Evolutionary conservation across 1,284 basidiomycete species (phyloP), one percentile per base, ranked within the genome.

Genomic region (Ceratorhiza oryzae-sativae): DNA sequence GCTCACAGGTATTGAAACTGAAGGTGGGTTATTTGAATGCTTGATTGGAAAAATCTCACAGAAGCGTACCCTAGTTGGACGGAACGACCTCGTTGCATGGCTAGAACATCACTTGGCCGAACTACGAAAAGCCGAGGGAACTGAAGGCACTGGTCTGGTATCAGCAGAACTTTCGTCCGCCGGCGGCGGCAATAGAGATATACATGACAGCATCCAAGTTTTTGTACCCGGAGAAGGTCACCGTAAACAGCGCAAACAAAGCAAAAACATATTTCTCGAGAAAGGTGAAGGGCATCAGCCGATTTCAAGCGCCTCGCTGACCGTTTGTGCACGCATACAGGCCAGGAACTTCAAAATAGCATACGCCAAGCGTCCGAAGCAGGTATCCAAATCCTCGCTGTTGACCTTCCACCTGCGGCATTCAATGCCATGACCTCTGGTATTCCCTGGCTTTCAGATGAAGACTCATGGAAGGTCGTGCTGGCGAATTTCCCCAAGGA

Each of bases 211-310:
- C 8, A 82, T 91, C n/a, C 87, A 91, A 45, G 79, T 92, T 3
- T 78, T 92, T 8, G 81, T 88, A 3, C 89, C 90, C 0, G 81
- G 84, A 9, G 72, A 77, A 32, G 72, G 75, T 13, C 76, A 75
- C 58, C 92, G 91, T 82, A 92, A 92, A 77, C 88, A 89, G 73
- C 83, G 88, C 48, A 91, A 88, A 77, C 85, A 87, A 25, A 85
- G 87, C 32, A 92, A 91, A 78, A 86, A 90, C 60, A 83, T 91
- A 30, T 86, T 90, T 75, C 76, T 87, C 34, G 89, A 92, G 72
- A 83, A 86, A 82, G 90, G 90, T 90, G 32, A 13, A 41, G 30
- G 13, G 6, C 18, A 56, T 73, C 76, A 72, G 53, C 10, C 78
- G 39, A 42, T 53, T 18, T 48, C 32, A 25, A 53, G 32, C 27